phyloP scores from a whole-genome alignment of 2,329 filamentous ascomycete genomes.

The Zarea fungicola region DNA sequence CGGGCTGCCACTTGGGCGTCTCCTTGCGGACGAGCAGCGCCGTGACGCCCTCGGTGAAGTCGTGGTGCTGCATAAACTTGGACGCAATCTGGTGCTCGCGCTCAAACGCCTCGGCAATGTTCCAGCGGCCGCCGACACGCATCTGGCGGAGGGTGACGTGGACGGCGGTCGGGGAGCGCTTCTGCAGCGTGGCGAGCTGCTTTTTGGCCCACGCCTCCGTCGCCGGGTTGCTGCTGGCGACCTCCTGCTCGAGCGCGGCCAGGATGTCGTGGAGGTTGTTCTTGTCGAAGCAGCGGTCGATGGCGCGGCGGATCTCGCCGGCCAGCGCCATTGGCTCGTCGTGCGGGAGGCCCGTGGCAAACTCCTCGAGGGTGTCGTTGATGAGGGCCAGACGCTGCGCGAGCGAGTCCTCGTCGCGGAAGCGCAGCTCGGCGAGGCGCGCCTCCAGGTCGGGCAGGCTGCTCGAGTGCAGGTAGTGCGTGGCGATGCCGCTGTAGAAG shows the following conservation, averaged over 20 bases:
- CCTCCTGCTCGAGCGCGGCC: conserved; percentile 53
- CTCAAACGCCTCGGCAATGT: conserved; percentile 77
- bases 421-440: conserved; percentile 82
- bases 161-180: conserved; percentile 80
- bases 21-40: conserved; percentile 69
- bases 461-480: conserved; percentile 92
- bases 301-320: conserved; percentile 68
- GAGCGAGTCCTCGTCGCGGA: conserved; percentile 68
- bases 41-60: conserved; percentile 90
- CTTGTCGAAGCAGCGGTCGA: conserved; percentile 77
- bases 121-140: conserved; percentile 69
- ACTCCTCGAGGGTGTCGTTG: conserved; percentile 88
- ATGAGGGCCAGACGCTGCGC: conserved; percentile 64
- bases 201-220: conserved; percentile 70
- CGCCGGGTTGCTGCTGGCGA: too few relatives aligned
- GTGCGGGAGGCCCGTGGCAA: conserved; percentile 75
- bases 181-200: conserved; percentile 68
- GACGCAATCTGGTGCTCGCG: conserved; percentile 79
- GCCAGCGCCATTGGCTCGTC: conserved; percentile 62
- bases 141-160: conserved; percentile 82
- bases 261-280: conserved; percentile 66
- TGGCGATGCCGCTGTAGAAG: conserved; percentile 88
- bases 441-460: conserved; percentile 75
- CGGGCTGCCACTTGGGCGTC: conserved; percentile 71
- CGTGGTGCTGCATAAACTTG: conserved; percentile 84